Conservation (phyloP, 306 rosid genomes). For the Malus sylvestris region DNA sequence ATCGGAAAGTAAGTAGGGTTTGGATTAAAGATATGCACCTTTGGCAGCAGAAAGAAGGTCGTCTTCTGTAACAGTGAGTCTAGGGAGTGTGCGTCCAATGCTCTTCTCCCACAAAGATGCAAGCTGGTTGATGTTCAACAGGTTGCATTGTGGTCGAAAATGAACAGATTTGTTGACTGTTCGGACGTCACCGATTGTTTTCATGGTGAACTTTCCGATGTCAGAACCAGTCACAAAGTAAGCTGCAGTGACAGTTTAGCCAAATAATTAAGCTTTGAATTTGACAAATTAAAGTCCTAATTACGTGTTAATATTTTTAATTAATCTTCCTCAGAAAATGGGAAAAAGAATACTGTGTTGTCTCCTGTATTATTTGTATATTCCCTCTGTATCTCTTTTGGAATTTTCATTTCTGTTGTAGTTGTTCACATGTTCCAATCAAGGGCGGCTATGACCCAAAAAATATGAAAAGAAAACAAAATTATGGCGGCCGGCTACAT, state of each 20-base stretch:
- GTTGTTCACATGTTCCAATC: too few species aligned
- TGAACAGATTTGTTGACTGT: slow-evolving; percentile 42
- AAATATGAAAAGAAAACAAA: too few species aligned
- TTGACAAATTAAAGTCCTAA: background rate
- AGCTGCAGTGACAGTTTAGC: slow-evolving; percentile 20
- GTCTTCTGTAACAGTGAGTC: slow-evolving; percentile 31
- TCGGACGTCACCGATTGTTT: slow-evolving; percentile 27
- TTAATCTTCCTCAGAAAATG: too few species aligned
- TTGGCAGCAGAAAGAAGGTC: slow-evolving; percentile 42
- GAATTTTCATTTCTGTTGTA: too few species aligned
- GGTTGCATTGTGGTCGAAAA: slow-evolving; percentile 41
- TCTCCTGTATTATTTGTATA: too few species aligned
- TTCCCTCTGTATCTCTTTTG: too few species aligned
- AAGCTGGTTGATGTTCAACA: slow-evolving; percentile 36
- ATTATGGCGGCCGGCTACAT: too few species aligned
- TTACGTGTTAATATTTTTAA: too few species aligned
- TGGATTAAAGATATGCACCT: slow-evolving; percentile 16
- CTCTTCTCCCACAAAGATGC: slow-evolving; percentile 51
- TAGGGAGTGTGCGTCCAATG: slow-evolving; percentile 38
- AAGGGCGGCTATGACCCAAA: too few species aligned
- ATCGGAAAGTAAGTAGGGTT: background rate
- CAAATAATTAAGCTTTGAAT: too few species aligned
- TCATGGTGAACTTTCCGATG: slow-evolving; percentile 51
- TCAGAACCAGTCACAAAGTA: slow-evolving; percentile 47
- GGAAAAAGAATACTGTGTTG: too few species aligned